Percentiles rank a stretch among this genome's conserved stretches.
Evolutionary conservation across 352 stramenopile genomes (phyloP).

Genomic region (Globisporangium uncinulatum): DNA sequence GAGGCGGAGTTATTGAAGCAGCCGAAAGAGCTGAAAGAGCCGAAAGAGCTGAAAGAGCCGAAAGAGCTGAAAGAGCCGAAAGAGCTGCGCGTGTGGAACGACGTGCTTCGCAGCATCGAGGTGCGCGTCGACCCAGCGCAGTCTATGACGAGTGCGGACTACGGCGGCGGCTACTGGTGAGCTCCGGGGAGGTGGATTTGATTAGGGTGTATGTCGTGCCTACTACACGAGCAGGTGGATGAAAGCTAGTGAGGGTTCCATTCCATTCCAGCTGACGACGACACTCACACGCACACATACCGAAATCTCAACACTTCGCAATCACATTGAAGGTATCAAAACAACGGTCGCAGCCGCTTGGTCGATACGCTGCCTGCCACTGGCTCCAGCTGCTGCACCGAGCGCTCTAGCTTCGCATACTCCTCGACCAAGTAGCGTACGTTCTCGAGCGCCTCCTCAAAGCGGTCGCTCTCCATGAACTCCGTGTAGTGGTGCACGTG

Average conservation of each 20-base stretch:
- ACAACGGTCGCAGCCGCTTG: slow-evolving; percentile 36
- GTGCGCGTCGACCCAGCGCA: slow-evolving; percentile 43
- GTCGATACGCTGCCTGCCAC: slow-evolving; percentile 4
- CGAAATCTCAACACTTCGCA: no score
- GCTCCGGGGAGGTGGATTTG: no score
- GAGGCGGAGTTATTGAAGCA: slow-evolving; percentile 38
- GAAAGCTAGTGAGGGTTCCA: no score
- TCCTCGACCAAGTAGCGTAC: slow-evolving; percentile 52
- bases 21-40: no score
- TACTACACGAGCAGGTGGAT: no score
- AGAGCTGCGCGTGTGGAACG: slow-evolving; percentile 29
- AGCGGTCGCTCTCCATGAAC: slow-evolving; percentile 57
- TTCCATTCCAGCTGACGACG: no score
- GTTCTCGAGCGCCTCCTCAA: slow-evolving; percentile 58
- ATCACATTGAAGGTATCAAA: slow-evolving; percentile 2
- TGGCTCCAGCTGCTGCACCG: slow-evolving; percentile 15
- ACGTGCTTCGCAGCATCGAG: slow-evolving; percentile 35
- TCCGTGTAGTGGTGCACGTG: slow-evolving; percentile 88
- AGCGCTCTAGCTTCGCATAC: slow-evolving; percentile 54
- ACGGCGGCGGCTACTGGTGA: slow-evolving; percentile 67
- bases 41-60: no score
- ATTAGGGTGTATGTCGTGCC: no score
- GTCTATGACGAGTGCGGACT: slow-evolving; percentile 25
- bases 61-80: no score
- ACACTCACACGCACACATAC: no score